Percentiles rank a stretch among this genome's conserved stretches.
These are phyloP conservation scores for Ascodesmis nigricans DNA, from an alignment of 495 filamentous ascomycete species.

Conservation along the genomic window DNA sequence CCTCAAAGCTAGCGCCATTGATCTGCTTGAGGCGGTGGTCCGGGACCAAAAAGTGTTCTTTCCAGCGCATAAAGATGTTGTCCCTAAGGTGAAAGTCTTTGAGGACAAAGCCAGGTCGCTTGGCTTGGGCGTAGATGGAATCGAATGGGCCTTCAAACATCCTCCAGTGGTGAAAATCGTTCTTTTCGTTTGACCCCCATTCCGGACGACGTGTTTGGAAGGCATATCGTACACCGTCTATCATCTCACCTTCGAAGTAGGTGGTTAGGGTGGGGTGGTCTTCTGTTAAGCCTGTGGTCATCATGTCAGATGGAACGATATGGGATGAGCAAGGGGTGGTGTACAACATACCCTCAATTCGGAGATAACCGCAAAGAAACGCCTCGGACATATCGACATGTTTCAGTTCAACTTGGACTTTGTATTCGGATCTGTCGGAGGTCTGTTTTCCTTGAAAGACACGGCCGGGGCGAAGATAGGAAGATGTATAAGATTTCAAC, in stretches of 20 bases:
- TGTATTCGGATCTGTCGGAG: constrained; percentile 75
- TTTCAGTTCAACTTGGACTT: constrained; percentile 92
- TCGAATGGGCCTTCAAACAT: constrained; percentile 64
- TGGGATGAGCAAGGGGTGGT: not conserved
- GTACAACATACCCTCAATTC: constrained; percentile 66
- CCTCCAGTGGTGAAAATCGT: constrained; percentile 82
- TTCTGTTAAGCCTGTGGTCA: constrained; percentile 55
- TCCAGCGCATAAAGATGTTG: constrained; percentile 98
- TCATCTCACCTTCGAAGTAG: constrained; percentile 97
- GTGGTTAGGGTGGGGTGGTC: constrained; percentile 92
- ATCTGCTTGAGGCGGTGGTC: constrained; percentile 81
- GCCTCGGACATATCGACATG: constrained; percentile 89
- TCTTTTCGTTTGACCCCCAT: constrained; percentile 85
- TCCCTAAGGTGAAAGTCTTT: constrained; percentile 64
- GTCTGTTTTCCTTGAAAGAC: constrained; percentile 78
- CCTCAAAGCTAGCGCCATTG: constrained; percentile 86
- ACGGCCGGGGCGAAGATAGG: constrained; percentile 69
- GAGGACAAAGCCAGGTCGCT: constrained; percentile 32
- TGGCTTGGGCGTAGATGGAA: constrained; percentile 43
- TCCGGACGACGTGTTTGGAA: constrained; percentile 74
- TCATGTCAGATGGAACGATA: constrained; percentile 5
- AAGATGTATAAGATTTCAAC: constrained; percentile 44
- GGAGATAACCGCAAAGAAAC: constrained; percentile 84
- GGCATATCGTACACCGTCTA: constrained; percentile 78
- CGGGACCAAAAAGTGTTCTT: constrained; percentile 93